Conservation (phyloP, 2,329 filamentous ascomycete species). For the Lizonia empirigonia region DNA sequence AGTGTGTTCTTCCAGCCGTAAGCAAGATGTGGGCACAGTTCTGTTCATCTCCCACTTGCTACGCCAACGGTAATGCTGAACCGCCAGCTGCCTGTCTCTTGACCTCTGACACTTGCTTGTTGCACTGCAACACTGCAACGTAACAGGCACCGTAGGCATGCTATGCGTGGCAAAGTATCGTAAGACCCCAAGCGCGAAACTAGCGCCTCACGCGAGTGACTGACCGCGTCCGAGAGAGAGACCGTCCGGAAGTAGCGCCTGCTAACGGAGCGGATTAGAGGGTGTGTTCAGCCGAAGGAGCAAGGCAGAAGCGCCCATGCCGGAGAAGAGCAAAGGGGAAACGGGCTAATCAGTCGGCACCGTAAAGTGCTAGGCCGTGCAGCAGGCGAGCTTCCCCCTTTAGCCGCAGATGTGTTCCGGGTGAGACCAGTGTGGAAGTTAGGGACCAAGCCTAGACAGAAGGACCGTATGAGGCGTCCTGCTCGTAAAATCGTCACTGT, state of each 20-base stretch:
- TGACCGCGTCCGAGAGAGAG: not conserved
- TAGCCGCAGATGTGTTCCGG: not conserved
- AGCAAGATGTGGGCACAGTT: not conserved
- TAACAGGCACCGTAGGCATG: not conserved
- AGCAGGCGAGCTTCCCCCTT: not conserved
- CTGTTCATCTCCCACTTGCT: not conserved
- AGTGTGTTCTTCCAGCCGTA: slow-evolving; percentile 2
- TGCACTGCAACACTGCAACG: not conserved
- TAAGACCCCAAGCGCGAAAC: not conserved
- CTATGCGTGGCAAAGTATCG: not conserved
- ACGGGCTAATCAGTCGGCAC: not conserved
- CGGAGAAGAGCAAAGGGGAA: not conserved
- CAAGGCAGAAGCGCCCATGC: not conserved
- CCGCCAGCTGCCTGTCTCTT: not conserved
- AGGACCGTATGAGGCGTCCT: not conserved
- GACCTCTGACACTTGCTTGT: not conserved
- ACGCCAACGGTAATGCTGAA: not conserved
- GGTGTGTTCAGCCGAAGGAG: not conserved
- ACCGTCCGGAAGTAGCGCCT: not conserved
- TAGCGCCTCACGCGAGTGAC: not conserved
- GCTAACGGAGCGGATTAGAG: not conserved
- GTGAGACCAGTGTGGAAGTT: not conserved
- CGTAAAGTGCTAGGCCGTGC: not conserved
- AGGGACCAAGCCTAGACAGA: not conserved
- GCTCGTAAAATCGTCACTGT: not conserved